Conservation (phyloP, 2,329 filamentous ascomycete genomes). For the Lasiodiplodia theobromae region DNA sequence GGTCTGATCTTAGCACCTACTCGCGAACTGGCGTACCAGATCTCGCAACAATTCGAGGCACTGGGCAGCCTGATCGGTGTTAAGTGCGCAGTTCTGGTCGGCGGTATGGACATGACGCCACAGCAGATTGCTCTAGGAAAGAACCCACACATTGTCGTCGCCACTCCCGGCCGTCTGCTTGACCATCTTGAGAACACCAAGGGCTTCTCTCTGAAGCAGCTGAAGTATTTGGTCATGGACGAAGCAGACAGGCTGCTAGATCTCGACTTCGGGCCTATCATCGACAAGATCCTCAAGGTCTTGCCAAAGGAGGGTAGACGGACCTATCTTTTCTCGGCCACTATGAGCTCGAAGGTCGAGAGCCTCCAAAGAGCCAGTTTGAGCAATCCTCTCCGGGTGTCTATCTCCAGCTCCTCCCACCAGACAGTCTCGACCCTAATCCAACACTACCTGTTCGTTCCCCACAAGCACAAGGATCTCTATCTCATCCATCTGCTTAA, state of each 20-base stretch:
- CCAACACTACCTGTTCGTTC: slow-evolving; percentile 86
- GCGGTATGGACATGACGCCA: slow-evolving; percentile 94
- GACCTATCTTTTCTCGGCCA: slow-evolving; percentile 93
- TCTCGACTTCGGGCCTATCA: slow-evolving; percentile 89
- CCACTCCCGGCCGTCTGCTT: slow-evolving; percentile 85
- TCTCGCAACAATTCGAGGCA: slow-evolving; percentile 85
- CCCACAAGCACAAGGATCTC: slow-evolving; percentile 85
- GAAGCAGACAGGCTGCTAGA: slow-evolving; percentile 92
- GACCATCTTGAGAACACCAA: slow-evolving; percentile 98
- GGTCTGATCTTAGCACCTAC: slow-evolving; percentile 92
- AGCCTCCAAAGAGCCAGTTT: slow-evolving; percentile 88
- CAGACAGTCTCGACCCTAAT: slow-evolving; percentile 90
- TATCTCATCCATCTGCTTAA: slow-evolving; percentile 88
- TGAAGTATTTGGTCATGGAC: slow-evolving; percentile 94
- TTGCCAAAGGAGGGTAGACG: slow-evolving; percentile 67
- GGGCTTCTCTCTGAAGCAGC: slow-evolving; percentile 81
- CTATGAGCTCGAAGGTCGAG: slow-evolving; percentile 93
- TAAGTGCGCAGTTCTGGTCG: slow-evolving; percentile 83
- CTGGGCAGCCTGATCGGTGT: slow-evolving; percentile 89
- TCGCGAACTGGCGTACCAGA: slow-evolving; percentile 91
- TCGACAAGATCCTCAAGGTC: slow-evolving; percentile 93
- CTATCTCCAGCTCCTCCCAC: slow-evolving; percentile 82
- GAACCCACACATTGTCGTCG: slow-evolving; percentile 92
- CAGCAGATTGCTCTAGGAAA: slow-evolving; percentile 93
- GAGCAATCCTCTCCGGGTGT: slow-evolving; percentile 82